Evolutionary conservation across 805 yeast genomes (phyloP).

Genomic region (Cephaloascus albidus): DNA sequence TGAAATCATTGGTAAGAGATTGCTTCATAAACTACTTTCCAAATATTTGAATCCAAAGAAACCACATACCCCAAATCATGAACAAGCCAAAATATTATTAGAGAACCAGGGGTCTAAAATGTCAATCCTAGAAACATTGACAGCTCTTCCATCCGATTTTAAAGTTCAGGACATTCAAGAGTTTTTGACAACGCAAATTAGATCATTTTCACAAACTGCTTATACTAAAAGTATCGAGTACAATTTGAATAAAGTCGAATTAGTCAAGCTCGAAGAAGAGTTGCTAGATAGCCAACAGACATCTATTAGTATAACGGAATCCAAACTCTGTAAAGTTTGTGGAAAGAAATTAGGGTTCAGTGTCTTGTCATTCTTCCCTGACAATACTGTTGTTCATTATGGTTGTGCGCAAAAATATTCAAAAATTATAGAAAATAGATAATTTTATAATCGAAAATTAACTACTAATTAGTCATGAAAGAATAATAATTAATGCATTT

Average conservation of each 20-base stretch:
- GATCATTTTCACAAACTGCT: constrained; percentile 26
- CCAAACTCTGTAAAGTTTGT: constrained; percentile 51
- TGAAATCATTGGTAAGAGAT: constrained; percentile 24
- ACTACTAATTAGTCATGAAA: too few relatives aligned
- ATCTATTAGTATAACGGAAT: constrained; percentile 22
- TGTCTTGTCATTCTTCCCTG: constrained; percentile 40
- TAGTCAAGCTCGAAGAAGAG: constrained; percentile 34
- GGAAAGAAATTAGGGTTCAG: constrained; percentile 43
- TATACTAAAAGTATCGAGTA: constrained; percentile 31
- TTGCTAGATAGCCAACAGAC: constrained; percentile 26
- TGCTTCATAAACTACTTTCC: constrained; percentile 43
- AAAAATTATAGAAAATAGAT: too few relatives aligned
- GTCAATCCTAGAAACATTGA: constrained; percentile 20
- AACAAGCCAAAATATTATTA: constrained; percentile 30
- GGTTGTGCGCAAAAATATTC: constrained; percentile 33
- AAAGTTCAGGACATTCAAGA: constrained; percentile 17
- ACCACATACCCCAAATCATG: constrained; percentile 21
- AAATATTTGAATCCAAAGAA: constrained; percentile 27
- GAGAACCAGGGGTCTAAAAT: constrained; percentile 36
- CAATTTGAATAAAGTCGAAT: constrained; percentile 44
- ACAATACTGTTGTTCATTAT: constrained; percentile 42
- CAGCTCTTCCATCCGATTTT: constrained; percentile 3
- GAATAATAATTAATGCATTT: too few relatives aligned
- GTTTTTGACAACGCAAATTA: constrained; percentile 36
- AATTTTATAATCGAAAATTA: too few relatives aligned